A percentile compares a stretch with the other conserved stretches of the same genome.
Evolutionary conservation across 2,329 filamentous ascomycete genomes (phyloP).

Genomic region (Chaetomium sp.): DNA sequence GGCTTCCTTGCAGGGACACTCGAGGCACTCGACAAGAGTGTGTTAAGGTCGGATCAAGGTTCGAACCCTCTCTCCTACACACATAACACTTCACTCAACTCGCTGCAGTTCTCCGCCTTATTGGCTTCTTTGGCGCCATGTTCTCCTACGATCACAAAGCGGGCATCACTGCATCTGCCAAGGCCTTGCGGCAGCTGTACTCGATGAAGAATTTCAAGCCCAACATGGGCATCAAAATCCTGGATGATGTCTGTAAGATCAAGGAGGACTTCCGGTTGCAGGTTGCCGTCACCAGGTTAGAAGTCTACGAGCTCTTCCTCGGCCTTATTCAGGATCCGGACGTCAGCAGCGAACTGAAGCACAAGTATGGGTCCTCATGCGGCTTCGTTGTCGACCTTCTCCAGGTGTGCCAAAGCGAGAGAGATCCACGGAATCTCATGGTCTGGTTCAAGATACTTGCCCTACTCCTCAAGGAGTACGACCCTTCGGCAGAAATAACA

Average conservation of each 20-base stretch:
- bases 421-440: constrained; percentile 60
- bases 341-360: constrained; percentile 49
- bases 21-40: constrained; percentile 48
- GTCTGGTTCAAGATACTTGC: constrained; percentile 58
- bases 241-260: constrained; percentile 52
- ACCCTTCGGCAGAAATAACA: constrained; percentile 49
- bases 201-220: constrained; percentile 56
- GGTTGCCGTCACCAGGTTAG: constrained; percentile 52
- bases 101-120: constrained; percentile 36
- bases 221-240: constrained; percentile 51
- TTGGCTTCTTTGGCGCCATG: constrained; percentile 60
- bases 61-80: neutral
- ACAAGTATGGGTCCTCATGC: constrained; percentile 47
- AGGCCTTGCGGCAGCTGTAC: constrained; percentile 53
- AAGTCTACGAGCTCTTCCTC: constrained; percentile 54
- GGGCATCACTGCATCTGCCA: constrained; percentile 58
- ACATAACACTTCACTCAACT: neutral
- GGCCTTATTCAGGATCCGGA: constrained; percentile 48
- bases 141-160: constrained; percentile 62
- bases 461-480: constrained; percentile 50
- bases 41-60: constrained; percentile 56
- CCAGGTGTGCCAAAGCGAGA: constrained; percentile 55
- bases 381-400: constrained; percentile 54
- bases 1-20: constrained; percentile 60
- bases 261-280: constrained; percentile 61